Conservation (phyloP, 2,329 filamentous ascomycete genomes). For the Fusarium illudens region DNA sequence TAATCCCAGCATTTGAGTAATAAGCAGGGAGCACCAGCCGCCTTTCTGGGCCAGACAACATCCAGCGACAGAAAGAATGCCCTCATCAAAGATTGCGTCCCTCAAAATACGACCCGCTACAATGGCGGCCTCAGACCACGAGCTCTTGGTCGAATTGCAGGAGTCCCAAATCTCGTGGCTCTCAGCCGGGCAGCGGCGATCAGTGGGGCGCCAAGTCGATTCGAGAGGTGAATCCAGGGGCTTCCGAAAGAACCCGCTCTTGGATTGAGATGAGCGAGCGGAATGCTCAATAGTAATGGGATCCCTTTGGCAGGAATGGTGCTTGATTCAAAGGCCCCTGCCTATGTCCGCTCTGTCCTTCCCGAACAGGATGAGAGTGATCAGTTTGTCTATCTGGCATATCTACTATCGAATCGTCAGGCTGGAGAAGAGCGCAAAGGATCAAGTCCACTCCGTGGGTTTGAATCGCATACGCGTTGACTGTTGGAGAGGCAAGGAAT, state of each 20-base stretch:
- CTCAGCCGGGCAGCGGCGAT: not conserved
- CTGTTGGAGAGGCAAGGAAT: not conserved
- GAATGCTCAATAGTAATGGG: not conserved
- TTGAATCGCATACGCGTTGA: not conserved
- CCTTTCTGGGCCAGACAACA: not conserved
- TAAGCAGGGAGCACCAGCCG: not conserved
- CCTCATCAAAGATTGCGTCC: not conserved
- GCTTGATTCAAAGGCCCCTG: not conserved
- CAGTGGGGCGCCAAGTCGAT: not conserved
- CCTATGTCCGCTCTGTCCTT: not conserved
- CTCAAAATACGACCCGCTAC: not conserved
- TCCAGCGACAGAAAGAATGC: not conserved
- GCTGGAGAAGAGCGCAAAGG: not conserved
- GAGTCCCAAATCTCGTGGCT: not conserved
- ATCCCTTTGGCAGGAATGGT: not conserved
- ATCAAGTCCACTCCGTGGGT: not conserved
- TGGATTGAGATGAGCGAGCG: not conserved
- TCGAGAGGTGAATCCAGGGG: not conserved
- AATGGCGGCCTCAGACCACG: not conserved
- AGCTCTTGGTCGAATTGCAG: not conserved
- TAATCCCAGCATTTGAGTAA: no score
- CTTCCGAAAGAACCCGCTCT: not conserved
- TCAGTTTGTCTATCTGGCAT: not conserved
- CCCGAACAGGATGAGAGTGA: not conserved
- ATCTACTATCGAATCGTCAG: not conserved